Evolutionary conservation across 1,139 yeast genomes (phyloP).

Genomic region (Candida pseudoviswanathii): DNA sequence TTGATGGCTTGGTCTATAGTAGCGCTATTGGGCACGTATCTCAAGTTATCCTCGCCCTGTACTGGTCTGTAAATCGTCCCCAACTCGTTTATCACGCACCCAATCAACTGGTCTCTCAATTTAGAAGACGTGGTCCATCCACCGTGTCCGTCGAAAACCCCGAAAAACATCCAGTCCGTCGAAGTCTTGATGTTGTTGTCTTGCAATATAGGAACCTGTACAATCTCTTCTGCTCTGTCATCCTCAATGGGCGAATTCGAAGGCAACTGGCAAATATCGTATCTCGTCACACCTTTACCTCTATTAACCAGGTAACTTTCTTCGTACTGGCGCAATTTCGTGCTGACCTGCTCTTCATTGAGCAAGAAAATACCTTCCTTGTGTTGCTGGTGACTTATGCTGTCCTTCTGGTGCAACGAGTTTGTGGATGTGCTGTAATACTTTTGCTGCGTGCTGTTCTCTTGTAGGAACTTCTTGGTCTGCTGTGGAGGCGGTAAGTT

Average conservation of each 20-base stretch:
- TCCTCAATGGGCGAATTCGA: constrained; percentile 95
- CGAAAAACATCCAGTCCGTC: constrained; percentile 94
- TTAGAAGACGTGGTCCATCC: constrained; percentile 93
- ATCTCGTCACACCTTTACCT: constrained; percentile 89
- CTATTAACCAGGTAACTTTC: constrained; percentile 80
- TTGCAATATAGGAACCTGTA: constrained; percentile 73
- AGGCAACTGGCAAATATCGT: constrained; percentile 87
- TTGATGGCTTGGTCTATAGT: constrained; percentile 79
- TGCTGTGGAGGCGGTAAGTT: constrained; percentile 15
- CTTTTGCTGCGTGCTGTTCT: constrained; percentile 20
- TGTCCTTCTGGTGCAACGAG: constrained; percentile 40
- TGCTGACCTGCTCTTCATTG: constrained; percentile 74
- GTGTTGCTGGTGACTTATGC: constrained; percentile 47
- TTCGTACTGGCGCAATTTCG: constrained; percentile 69
- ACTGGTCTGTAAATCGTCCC: constrained; percentile 66
- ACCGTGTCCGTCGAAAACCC: constrained; percentile 95
- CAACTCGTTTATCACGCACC: constrained; percentile 75
- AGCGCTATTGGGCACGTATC: constrained; percentile 64
- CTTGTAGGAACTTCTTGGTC: constrained; percentile 3
- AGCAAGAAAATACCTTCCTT: constrained; percentile 51
- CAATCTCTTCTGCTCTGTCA: constrained; percentile 83
- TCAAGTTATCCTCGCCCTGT: constrained; percentile 48
- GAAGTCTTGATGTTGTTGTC: constrained; percentile 54
- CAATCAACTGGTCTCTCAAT: constrained; percentile 76
- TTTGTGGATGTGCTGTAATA: constrained; percentile 49